phyloP scores from a whole-genome alignment of 306 rosid genomes.

The Gynostemma pentaphyllum region DNA sequence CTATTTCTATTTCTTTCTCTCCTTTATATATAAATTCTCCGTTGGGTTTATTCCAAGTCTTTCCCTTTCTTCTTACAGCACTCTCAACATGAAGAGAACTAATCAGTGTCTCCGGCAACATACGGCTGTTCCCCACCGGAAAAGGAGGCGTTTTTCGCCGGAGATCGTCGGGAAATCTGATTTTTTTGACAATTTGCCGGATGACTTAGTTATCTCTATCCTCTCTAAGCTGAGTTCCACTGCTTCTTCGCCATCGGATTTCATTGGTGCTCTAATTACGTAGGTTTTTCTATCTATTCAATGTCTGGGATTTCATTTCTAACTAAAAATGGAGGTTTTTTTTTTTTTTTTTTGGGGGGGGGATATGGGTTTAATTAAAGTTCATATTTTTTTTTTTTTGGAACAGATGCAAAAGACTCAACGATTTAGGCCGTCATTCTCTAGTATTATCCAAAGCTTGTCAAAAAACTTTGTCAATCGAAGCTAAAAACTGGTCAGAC shows the following conservation, averaged over 20 bases:
- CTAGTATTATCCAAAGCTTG: constrained; percentile 49
- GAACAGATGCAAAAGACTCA: constrained; percentile 80
- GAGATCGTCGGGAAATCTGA: constrained; percentile 11
- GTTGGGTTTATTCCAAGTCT: too few species aligned
- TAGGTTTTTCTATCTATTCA: constrained; percentile 14
- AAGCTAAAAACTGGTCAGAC: constrained; percentile 64
- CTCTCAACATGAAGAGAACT: constrained; percentile 5
- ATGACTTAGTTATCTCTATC: constrained; percentile 58
- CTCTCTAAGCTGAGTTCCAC: constrained; percentile 50
- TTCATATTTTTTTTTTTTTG: too few species aligned
- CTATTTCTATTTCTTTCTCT: neutral
- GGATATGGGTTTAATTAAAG: too few species aligned
- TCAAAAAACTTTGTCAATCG: constrained; percentile 32
- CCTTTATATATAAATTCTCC: constrained; percentile 6
- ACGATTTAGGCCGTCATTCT: constrained; percentile 40
- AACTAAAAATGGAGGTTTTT: neutral
- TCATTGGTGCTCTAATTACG: constrained; percentile 51
- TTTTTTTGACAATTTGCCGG: constrained; percentile 60
- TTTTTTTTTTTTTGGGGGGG: neutral
- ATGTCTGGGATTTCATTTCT: neutral
- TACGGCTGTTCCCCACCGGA: constrained; percentile 18
- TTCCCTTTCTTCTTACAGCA: neutral
- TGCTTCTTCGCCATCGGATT: constrained; percentile 53
- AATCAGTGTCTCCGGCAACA: too few species aligned
- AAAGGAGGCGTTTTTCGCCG: constrained; percentile 25